A percentile compares a stretch with the other conserved stretches of the same genome.
Evolutionary conservation across 805 yeast genomes (phyloP).

Genomic region (Yamadazyma nakazawae): DNA sequence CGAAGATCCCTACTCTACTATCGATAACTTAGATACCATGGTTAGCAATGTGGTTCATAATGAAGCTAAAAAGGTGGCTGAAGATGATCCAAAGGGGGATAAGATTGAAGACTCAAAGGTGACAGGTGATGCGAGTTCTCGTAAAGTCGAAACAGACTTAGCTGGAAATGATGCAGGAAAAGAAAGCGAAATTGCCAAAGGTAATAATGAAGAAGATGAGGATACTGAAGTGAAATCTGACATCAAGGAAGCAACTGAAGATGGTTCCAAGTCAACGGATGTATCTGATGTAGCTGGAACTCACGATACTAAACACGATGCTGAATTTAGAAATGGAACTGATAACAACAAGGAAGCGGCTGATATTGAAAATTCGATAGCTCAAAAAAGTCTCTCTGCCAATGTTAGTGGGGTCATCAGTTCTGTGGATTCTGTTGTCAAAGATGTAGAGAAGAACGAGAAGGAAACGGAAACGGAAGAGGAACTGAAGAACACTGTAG

Average conservation of each 20-base stretch:
- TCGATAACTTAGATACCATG: slow-evolving; percentile 48
- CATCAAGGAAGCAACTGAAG: too few relatives aligned
- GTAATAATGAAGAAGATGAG: not conserved
- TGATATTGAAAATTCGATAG: too few relatives aligned
- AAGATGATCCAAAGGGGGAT: slow-evolving; percentile 7
- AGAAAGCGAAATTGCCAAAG: not conserved
- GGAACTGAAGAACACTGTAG: not conserved
- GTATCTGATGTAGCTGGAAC: too few relatives aligned
- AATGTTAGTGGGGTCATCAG: too few relatives aligned
- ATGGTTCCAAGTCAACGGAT: too few relatives aligned
- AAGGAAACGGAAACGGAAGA: too few relatives aligned
- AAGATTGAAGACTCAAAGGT: slow-evolving; percentile 2
- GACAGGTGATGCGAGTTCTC: not conserved
- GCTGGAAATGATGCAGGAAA: not conserved
- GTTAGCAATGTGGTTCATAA: slow-evolving; percentile 8
- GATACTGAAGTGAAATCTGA: not conserved
- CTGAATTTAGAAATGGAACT: too few relatives aligned
- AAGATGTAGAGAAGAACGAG: too few relatives aligned
- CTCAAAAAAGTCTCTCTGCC: too few relatives aligned
- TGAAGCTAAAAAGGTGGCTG: slow-evolving; percentile 3
- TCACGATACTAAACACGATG: too few relatives aligned
- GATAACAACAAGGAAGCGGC: too few relatives aligned
- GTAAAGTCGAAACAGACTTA: slow-evolving; percentile 14
- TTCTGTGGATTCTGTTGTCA: too few relatives aligned
- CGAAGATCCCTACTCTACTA: slow-evolving; percentile 48